Evolutionary conservation across 805 yeast species (phyloP).

Genomic region (Lachancea sp.): DNA sequence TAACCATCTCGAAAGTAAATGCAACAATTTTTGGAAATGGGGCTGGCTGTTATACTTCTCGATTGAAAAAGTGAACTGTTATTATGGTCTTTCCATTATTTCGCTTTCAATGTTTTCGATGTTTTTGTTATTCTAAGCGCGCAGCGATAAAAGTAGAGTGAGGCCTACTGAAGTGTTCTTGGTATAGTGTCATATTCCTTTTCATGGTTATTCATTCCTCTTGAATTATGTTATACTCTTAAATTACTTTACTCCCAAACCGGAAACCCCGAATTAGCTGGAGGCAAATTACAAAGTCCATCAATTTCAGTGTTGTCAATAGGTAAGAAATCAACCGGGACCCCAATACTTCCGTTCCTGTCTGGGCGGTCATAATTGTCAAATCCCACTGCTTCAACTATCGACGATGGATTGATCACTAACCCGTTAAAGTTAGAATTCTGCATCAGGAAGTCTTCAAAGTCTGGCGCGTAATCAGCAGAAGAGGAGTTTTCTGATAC

Average conservation of each 20-base stretch:
- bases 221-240: no score
- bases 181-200: no score
- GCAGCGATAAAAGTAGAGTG: no score
- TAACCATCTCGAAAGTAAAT: no score
- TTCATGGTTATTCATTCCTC: no score
- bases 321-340: conserved; percentile 24
- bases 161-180: no score
- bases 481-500: conserved; percentile 18
- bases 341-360: conserved; percentile 14
- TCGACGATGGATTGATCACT: conserved; percentile 28
- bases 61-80: no score
- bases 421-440: conserved; percentile 29
- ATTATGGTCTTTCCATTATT: no score
- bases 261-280: conserved; percentile 21
- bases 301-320: conserved; percentile 27
- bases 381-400: conserved; percentile 30
- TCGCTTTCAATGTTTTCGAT: no score
- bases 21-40: no score
- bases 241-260: conserved; percentile 30
- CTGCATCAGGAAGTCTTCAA: conserved; percentile 32
- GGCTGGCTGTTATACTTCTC: no score
- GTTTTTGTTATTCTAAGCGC: no score
- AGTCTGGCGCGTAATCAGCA: conserved; percentile 26
- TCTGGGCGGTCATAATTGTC: conserved; percentile 15
- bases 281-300: conserved; percentile 22